A percentile compares a stretch with the other conserved stretches of the same genome.
These are phyloP conservation scores for Juncus effusus DNA, from an alignment of 176 grass and related monocot genomes.

Conservation along the genomic window DNA sequence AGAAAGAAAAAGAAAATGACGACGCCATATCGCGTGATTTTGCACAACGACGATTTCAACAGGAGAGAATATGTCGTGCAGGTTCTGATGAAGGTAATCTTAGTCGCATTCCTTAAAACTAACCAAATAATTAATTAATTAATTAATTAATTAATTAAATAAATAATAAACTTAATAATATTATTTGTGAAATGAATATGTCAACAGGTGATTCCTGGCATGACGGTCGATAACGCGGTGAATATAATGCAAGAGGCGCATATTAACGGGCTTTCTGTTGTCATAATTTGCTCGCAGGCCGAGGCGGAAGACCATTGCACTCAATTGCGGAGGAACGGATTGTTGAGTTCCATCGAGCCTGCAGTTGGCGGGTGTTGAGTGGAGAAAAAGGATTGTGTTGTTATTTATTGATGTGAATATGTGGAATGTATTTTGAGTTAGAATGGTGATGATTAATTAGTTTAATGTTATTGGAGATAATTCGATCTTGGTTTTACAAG, in stretches of 20 bases:
- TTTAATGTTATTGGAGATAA: too few relatives aligned
- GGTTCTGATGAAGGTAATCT: slow-evolving; percentile 82
- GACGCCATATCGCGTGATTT: slow-evolving; percentile 64
- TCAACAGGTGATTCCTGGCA: slow-evolving; percentile 48
- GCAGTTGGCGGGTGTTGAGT: slow-evolving; percentile 73
- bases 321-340: slow-evolving; percentile 71
- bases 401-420: not conserved
- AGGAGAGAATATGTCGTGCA: slow-evolving; percentile 91
- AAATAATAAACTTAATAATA: too few relatives aligned
- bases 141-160: too few relatives aligned
- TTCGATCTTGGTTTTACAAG: too few relatives aligned
- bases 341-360: slow-evolving; percentile 80
- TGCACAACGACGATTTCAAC: slow-evolving; percentile 88
- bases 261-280: slow-evolving; percentile 77
- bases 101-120: too few relatives aligned
- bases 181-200: too few relatives aligned
- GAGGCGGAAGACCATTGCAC: slow-evolving; percentile 88
- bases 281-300: slow-evolving; percentile 66
- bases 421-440: too few relatives aligned
- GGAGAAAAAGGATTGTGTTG: slow-evolving; percentile 15
- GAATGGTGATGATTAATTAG: too few relatives aligned
- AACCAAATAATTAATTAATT: too few relatives aligned
- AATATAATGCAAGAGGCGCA: slow-evolving; percentile 99
- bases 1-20: slow-evolving; percentile 81
- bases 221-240: slow-evolving; percentile 87